Conservation (phyloP, 371 early-diverging fungal species). For the Mortierella sp. region DNA sequence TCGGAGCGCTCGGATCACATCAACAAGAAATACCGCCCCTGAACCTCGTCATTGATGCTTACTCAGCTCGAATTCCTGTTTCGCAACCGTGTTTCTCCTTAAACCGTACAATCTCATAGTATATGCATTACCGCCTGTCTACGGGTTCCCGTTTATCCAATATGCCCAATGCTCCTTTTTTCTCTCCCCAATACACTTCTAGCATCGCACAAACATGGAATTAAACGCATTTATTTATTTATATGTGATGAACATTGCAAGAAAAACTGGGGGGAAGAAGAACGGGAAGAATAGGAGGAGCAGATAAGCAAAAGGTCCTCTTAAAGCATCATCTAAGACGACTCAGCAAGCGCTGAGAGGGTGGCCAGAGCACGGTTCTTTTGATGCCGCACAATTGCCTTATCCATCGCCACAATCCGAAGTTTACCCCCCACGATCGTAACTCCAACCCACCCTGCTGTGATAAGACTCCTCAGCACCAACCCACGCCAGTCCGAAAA, state of each 20-base stretch:
- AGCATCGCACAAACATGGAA: background rate
- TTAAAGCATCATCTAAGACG: background rate
- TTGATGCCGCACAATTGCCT: slow-evolving; percentile 46
- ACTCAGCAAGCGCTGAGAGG: slow-evolving; percentile 20
- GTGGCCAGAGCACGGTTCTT: slow-evolving; percentile 45
- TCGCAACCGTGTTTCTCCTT: no score
- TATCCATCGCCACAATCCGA: slow-evolving; percentile 52
- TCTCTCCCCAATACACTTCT: background rate
- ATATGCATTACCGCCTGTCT: no score
- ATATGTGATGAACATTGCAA: slow-evolving; percentile 8
- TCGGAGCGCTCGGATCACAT: no score
- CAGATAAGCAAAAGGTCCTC: background rate
- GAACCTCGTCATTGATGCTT: no score
- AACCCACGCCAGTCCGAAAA: slow-evolving; percentile 56
- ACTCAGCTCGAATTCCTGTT: no score
- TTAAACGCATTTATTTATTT: background rate
- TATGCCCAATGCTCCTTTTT: background rate
- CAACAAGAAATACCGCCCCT: no score
- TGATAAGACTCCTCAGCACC: slow-evolving; percentile 43
- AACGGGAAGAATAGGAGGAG: background rate
- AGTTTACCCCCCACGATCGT: slow-evolving; percentile 54
- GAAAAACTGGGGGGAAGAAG: background rate
- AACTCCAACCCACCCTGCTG: slow-evolving; percentile 56
- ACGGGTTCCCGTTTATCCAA: no score
- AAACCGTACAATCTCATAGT: no score